Evolutionary conservation across 495 filamentous ascomycete genomes (phyloP), one percentile per base, ranked within the genome.

Genomic region (Penicillium ucsense): DNA sequence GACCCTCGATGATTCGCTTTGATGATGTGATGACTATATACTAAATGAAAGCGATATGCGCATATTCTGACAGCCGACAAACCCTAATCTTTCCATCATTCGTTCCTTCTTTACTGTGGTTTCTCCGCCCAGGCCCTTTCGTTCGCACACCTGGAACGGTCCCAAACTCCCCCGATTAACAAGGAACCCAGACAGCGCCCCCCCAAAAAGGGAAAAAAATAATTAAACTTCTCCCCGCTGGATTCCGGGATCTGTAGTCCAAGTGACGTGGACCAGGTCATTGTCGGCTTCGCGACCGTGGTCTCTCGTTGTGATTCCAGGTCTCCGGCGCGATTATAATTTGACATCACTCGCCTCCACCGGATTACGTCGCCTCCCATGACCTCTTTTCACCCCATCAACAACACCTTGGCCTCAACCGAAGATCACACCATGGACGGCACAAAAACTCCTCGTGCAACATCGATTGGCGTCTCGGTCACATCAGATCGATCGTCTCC

Each of bases 361-460:
- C 52, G 30, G 52, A 53, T 62, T 52, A 56, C 52, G 53, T 60
- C 57, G 56, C 45, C 44, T 50, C 52, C 45, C 55, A 72, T 81
- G 78, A 73, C 79, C 39, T 67, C 82, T 45, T 89, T 91, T 62
- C 79, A 81, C 53, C 80, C 88, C 50, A 85, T 91, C 62, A 89
- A 90, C 68, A 84, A 90, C 68, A 84, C 79, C 45, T 80, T 78
- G 48, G 75, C 87, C 29, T 65, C 73, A 43, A 70, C 78, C 48
- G 73, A 76, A 34, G 72, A 71, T 36, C 71, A 71, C 47, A 51
- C 59, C 46, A 74, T 73, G 54, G 72, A 74, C 34, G 80, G 74
- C 58, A 79, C 73, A 56, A 77, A 68, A 55, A 83, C 73, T 53
- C 85, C 80, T 49, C 81, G 75, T 64, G 76, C 81, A 27, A 76